Percentiles rank a stretch among this genome's conserved stretches.
phyloP scores from a whole-genome alignment of 192 early-diverging fungal species.

The Coemansia biformis region DNA sequence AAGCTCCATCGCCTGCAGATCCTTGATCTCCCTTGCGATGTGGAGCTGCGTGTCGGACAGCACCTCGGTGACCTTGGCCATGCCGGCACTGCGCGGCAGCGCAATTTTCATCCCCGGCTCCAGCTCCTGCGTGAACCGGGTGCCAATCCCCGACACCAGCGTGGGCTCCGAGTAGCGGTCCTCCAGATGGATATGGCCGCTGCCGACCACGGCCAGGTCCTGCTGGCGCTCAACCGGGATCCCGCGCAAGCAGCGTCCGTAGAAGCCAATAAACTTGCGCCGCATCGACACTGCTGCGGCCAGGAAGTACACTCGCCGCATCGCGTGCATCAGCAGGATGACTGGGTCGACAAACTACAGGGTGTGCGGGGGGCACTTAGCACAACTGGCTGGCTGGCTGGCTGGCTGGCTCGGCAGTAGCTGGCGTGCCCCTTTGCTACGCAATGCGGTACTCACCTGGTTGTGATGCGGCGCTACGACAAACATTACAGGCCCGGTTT shows the following conservation, averaged over 20 bases:
- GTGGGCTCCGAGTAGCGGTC: conserved; percentile 64
- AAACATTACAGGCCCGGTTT: conserved; percentile 89
- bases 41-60: conserved; percentile 76
- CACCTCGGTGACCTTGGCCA: conserved; percentile 69
- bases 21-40: conserved; percentile 73
- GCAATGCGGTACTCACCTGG: no score
- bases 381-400: no score
- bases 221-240: conserved; percentile 93
- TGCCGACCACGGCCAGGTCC: conserved; percentile 72
- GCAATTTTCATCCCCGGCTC: conserved; percentile 58
- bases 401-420: no score
- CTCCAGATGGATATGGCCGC: conserved; percentile 63
- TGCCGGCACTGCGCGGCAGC: conserved; percentile 57
- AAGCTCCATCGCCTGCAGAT: conserved; percentile 57
- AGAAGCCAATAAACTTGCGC: conserved; percentile 73
- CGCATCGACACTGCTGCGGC: conserved; percentile 87
- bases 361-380: no score
- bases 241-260: conserved; percentile 68
- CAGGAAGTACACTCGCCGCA: conserved; percentile 71
- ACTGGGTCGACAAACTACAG: conserved; percentile 97
- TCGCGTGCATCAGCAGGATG: conserved; percentile 77
- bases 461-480: conserved; percentile 76
- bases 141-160: conserved; percentile 64
- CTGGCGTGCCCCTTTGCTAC: no score
- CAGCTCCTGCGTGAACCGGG: conserved; percentile 64